Evolutionary conservation across 75 land plant species (phyloP).

Genomic region (Selaginella moellendorffii): DNA sequence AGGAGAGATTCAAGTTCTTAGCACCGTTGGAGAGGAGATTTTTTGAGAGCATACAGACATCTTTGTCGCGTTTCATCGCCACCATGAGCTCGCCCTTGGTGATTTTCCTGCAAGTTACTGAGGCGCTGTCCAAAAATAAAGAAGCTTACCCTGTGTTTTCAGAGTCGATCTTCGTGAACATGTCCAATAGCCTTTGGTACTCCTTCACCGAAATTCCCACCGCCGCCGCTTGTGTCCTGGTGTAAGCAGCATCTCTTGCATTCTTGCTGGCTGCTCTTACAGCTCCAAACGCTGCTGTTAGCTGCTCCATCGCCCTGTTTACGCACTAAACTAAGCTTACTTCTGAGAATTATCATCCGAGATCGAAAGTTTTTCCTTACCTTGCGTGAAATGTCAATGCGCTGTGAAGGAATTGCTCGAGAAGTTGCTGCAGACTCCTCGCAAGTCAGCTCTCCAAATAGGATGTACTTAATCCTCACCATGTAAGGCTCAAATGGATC

Average conservation of each 20-base stretch:
- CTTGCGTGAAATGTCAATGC: conserved; percentile 17
- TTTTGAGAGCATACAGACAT: conserved; percentile 15
- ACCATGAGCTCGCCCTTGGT: conserved; percentile 25
- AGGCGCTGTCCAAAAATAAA: background rate
- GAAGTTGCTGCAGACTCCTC: conserved; percentile 18
- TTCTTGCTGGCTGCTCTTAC: conserved; percentile 17
- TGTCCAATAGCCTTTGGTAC: conserved; percentile 21
- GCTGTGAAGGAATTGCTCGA: conserved; percentile 17
- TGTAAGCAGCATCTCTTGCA: conserved; percentile 21
- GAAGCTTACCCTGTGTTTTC: conserved; percentile 24
- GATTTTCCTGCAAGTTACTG: conserved; percentile 24
- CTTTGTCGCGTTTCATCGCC: conserved; percentile 33
- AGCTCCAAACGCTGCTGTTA: conserved; percentile 25
- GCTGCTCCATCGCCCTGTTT: conserved; percentile 19
- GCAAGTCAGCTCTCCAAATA: background rate
- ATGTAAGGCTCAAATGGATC: conserved; percentile 32
- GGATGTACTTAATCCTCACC: conserved; percentile 3
- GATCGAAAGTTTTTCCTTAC: too few species aligned
- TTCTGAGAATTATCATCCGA: too few species aligned
- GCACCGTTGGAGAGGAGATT: background rate
- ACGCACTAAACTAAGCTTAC: background rate
- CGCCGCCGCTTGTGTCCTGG: conserved; percentile 20
- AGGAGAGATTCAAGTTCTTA: too few species aligned
- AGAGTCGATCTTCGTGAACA: conserved; percentile 19
- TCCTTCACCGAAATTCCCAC: conserved; percentile 25